phyloP scores from a whole-genome alignment of 139 green algal species.

The Chlorokybus atmophyticus region DNA sequence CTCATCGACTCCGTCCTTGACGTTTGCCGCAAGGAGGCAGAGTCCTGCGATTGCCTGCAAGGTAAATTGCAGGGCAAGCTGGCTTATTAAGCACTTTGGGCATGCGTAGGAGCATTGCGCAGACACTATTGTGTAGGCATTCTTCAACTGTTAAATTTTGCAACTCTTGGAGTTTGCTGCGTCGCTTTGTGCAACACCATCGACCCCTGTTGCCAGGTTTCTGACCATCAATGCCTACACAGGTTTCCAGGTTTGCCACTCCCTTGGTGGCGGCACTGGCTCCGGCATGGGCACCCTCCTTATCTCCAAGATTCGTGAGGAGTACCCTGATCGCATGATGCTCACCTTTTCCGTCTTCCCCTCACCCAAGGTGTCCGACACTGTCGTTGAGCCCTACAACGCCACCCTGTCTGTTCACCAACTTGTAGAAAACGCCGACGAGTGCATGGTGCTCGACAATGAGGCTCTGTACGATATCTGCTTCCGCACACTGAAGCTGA shows the following conservation, averaged over 20 bases:
- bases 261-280: constrained; percentile 82
- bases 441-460: constrained; percentile 96
- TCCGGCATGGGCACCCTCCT: constrained; percentile 93
- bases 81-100: no score
- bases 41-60: constrained; percentile 96
- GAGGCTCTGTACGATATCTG: constrained; percentile 98
- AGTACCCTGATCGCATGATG: constrained; percentile 97
- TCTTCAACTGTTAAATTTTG: no score
- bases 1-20: constrained; percentile 97
- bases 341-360: constrained; percentile 94
- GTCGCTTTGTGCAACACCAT: no score
- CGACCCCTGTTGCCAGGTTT: no score
- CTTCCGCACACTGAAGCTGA: constrained; percentile 97
- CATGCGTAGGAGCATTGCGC: no score
- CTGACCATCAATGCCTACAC: no score
- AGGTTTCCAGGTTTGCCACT: constrained; percentile 85
- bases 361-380: constrained; percentile 96
- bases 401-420: constrained; percentile 95
- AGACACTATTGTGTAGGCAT: no score
- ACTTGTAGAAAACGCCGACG: constrained; percentile 96
- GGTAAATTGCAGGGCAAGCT: no score
- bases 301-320: constrained; percentile 92
- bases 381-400: constrained; percentile 98
- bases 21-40: constrained; percentile 96
- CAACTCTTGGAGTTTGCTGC: no score